These are phyloP conservation scores for Amaranthus cruentus DNA, from an alignment of 148 eudicot genomes.

Conservation along the genomic window DNA sequence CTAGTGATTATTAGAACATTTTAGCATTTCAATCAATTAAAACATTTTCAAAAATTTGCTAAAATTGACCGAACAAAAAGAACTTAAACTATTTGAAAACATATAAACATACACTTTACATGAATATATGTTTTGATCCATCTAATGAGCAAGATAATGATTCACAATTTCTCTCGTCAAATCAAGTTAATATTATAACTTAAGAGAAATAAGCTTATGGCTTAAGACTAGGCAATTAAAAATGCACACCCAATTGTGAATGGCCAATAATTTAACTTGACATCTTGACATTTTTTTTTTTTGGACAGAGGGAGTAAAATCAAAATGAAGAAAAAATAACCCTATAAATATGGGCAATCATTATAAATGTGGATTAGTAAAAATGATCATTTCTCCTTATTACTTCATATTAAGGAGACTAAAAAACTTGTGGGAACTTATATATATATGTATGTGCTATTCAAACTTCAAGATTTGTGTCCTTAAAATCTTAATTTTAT, in stretches of 20 bases:
- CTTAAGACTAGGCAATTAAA: slow-evolving; percentile 11
- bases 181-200: slow-evolving; percentile 2
- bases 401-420: slow-evolving; percentile 2
- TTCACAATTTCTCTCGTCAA: slow-evolving; percentile 4
- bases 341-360: slow-evolving; percentile 7
- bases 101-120: neutral
- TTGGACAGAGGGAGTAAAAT: slow-evolving; percentile 2
- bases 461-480: neutral
- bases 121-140: neutral
- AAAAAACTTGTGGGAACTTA: slow-evolving; percentile 2
- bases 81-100: neutral
- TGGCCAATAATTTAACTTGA: slow-evolving; percentile 13
- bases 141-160: neutral
- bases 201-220: slow-evolving; percentile 3
- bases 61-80: neutral
- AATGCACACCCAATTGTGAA: slow-evolving; percentile 4
- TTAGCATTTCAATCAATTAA: too few species aligned
- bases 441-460: slow-evolving; percentile 12
- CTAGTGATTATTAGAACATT: too few species aligned
- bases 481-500: neutral
- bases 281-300: slow-evolving; percentile 7
- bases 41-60: neutral
- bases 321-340: neutral
- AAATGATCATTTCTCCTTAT: slow-evolving; percentile 4
- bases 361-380: neutral